Evolutionary conservation across 2,329 filamentous ascomycete species (phyloP).

Genomic region (Botrytis cinerea): DNA sequence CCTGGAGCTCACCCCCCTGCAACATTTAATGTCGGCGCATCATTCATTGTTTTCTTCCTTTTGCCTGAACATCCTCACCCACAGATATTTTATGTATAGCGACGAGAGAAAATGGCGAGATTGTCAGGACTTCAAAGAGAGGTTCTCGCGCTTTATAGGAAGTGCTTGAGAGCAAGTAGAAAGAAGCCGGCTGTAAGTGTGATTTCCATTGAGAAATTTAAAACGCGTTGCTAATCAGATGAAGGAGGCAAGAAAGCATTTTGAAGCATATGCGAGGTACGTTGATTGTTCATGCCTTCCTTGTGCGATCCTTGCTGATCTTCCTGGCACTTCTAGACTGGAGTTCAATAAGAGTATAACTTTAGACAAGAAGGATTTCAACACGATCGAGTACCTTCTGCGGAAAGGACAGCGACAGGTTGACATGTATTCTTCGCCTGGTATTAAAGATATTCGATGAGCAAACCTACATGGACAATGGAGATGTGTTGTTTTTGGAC

Average conservation of each 20-base stretch:
- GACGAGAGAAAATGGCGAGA: conserved; percentile 42
- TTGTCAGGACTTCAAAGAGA: conserved; percentile 89
- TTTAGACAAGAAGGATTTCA: conserved; percentile 69
- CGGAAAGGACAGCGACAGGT: conserved; percentile 67
- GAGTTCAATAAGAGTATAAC: conserved; percentile 71
- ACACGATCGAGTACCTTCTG: conserved; percentile 67
- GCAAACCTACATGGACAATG: neutral
- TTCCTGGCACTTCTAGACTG: conserved; percentile 48
- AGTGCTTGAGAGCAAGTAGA: conserved; percentile 77
- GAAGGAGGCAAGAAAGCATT: conserved; percentile 60
- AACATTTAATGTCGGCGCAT: neutral
- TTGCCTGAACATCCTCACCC: neutral
- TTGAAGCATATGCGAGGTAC: conserved; percentile 65
- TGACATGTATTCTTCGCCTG: conserved; percentile 65
- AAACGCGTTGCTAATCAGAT: neutral
- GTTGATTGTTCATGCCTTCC: conserved; percentile 29
- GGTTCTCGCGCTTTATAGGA: conserved; percentile 81
- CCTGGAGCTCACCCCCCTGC: conserved; percentile 1
- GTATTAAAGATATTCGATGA: conserved; percentile 60
- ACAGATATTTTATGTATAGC: neutral
- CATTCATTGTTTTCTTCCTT: conserved; percentile 9
- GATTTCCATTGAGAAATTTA: neutral
- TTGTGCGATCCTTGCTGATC: neutral
- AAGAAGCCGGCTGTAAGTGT: conserved; percentile 72
- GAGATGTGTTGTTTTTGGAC: neutral